A percentile compares a stretch with the other conserved stretches of the same genome.
phyloP scores from a whole-genome alignment of 768 basidiomycete genomes.

The Rubroboletus satanas region DNA sequence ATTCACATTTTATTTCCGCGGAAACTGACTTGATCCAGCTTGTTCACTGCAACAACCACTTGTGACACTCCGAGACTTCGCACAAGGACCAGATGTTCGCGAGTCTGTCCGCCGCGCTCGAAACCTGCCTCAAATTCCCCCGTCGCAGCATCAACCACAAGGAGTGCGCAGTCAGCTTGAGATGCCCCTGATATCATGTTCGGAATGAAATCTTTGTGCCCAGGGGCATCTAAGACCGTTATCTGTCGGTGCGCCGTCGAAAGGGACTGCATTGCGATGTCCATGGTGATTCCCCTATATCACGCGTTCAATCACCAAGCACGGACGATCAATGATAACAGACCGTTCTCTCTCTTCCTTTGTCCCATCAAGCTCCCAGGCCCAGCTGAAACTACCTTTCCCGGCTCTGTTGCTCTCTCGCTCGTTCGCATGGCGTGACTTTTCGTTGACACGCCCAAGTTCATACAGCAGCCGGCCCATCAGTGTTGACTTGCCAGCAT shows the following conservation, averaged over 20 bases:
- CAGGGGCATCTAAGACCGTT: slow-evolving; percentile 95
- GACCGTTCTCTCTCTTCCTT: slow-evolving; percentile 91
- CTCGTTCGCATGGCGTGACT: slow-evolving; percentile 79
- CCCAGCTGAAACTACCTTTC: slow-evolving; percentile 96
- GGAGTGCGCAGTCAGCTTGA: slow-evolving; percentile 91
- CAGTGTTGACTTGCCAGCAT: slow-evolving; percentile 96
- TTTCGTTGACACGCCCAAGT: slow-evolving; percentile 83
- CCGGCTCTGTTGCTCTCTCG: slow-evolving; percentile 85
- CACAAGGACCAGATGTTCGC: slow-evolving; percentile 90
- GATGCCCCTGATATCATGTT: slow-evolving; percentile 99
- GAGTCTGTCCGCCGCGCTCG: slow-evolving; percentile 88
- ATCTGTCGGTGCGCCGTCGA: slow-evolving; percentile 71
- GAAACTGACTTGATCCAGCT: slow-evolving; percentile 76
- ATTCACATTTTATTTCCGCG: background rate
- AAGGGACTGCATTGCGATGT: slow-evolving; percentile 82
- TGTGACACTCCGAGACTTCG: slow-evolving; percentile 90
- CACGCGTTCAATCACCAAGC: slow-evolving; percentile 6
- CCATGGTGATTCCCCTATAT: slow-evolving; percentile 93
- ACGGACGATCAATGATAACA: slow-evolving; percentile 13
- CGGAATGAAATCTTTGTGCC: slow-evolving; percentile 96
- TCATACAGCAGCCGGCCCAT: slow-evolving; percentile 96
- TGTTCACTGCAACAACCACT: slow-evolving; percentile 91
- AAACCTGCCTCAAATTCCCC: slow-evolving; percentile 98
- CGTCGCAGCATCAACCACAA: slow-evolving; percentile 85
- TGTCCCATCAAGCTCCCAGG: slow-evolving; percentile 95